Percentiles rank a stretch among this genome's conserved stretches.
phyloP scores from a whole-genome alignment of 2,329 filamentous ascomycete genomes.

The Anisogramma anomala region DNA sequence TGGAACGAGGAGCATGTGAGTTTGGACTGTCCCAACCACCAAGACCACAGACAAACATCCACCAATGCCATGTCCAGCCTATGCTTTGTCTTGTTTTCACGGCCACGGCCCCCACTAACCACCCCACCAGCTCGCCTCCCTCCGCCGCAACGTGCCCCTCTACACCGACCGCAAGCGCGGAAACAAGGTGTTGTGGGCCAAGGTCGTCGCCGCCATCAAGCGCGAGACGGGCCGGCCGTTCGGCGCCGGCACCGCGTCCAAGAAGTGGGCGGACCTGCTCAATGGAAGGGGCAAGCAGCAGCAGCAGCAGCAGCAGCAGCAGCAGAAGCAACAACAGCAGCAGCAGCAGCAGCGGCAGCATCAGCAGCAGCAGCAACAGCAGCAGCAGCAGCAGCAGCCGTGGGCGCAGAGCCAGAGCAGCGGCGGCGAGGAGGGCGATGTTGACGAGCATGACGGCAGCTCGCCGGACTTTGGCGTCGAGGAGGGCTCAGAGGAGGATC shows the following conservation, averaged over 20 bases:
- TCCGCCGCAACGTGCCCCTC: background rate
- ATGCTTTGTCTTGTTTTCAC: too few species aligned
- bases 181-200: background rate
- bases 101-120: too few species aligned
- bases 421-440: background rate
- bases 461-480: background rate
- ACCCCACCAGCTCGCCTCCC: background rate
- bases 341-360: background rate
- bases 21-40: background rate
- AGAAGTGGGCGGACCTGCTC: background rate
- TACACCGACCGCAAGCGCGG: background rate
- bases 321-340: background rate
- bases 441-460: background rate
- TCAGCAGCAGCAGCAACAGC: background rate
- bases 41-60: background rate
- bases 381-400: background rate
- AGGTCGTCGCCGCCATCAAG: background rate
- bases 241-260: background rate
- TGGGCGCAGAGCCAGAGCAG: background rate
- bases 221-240: constrained; percentile 1
- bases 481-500: background rate
- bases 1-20: constrained; percentile 3
- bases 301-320: background rate
- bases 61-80: too few species aligned
- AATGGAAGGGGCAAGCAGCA: too few species aligned